Percentiles rank a stretch among this genome's conserved stretches.
Conservation (phyloP, 768 basidiomycete genomes). For the Leccinum uliginosum region DNA sequence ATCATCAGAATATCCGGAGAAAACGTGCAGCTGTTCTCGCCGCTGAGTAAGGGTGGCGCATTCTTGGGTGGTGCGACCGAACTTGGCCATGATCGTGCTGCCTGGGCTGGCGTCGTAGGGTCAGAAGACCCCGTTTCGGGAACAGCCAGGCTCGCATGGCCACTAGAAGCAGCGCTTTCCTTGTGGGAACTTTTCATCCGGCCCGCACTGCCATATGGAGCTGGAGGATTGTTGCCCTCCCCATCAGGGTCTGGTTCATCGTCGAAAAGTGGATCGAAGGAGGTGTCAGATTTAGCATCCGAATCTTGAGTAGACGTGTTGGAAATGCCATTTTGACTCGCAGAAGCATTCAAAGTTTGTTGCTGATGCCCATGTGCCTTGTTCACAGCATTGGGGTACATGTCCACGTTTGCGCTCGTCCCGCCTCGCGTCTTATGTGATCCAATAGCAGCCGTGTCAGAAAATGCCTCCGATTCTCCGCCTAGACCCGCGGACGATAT, state of each 20-base stretch:
- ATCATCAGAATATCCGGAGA: slow-evolving; percentile 86
- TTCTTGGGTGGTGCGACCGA: slow-evolving; percentile 61
- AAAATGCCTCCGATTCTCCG: slow-evolving; percentile 17
- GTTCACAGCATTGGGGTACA: slow-evolving; percentile 12
- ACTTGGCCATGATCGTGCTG: slow-evolving; percentile 27
- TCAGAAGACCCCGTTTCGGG: slow-evolving; percentile 27
- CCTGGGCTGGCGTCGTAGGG: slow-evolving; percentile 17
- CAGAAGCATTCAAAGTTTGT: slow-evolving; percentile 16
- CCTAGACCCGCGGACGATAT: slow-evolving; percentile 22
- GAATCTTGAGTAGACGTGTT: slow-evolving; percentile 33
- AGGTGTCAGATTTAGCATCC: slow-evolving; percentile 73
- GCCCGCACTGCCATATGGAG: slow-evolving; percentile 16
- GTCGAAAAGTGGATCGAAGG: slow-evolving; percentile 88
- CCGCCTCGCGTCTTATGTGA: slow-evolving; percentile 11
- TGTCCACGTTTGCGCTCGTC: slow-evolving; percentile 23
- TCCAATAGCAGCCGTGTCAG: slow-evolving; percentile 8
- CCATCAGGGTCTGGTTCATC: slow-evolving; percentile 69
- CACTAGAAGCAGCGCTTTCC: slow-evolving; percentile 9
- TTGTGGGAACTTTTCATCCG: slow-evolving; percentile 15
- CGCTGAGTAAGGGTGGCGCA: slow-evolving; percentile 70
- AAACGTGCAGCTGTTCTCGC: slow-evolving; percentile 53
- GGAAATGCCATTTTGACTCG: slow-evolving; percentile 23
- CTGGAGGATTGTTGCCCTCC: slow-evolving; percentile 29
- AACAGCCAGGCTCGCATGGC: slow-evolving; percentile 23
- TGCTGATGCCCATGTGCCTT: slow-evolving; percentile 16